phyloP scores from a whole-genome alignment of 371 early-diverging fungal species.

The Dipsacomyces acuminosporus region DNA sequence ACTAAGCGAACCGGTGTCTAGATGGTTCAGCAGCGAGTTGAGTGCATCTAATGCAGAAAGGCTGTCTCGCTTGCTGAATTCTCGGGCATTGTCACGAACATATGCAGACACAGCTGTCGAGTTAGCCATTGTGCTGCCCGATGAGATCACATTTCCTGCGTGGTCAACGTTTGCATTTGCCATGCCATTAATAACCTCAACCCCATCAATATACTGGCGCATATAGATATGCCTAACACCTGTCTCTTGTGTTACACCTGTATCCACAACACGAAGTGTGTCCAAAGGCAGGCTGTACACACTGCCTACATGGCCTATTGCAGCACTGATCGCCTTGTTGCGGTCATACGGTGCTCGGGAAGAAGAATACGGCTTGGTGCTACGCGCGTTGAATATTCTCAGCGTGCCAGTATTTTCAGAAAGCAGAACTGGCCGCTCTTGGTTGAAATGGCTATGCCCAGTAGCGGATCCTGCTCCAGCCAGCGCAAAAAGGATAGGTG shows the following conservation, averaged over 20 bases:
- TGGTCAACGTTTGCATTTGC: constrained; percentile 69
- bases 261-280: neutral
- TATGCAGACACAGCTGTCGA: neutral
- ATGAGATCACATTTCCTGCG: constrained; percentile 53
- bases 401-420: no score
- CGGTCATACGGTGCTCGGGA: no score
- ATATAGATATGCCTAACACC: constrained; percentile 72
- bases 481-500: no score
- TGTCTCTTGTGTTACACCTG: constrained; percentile 36
- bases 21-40: neutral
- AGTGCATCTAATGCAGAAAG: neutral
- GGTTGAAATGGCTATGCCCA: no score
- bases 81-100: neutral
- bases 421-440: no score
- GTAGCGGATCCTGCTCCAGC: no score
- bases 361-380: no score
- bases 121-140: neutral
- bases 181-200: constrained; percentile 69
- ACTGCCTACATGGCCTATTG: no score
- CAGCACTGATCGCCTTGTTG: no score
- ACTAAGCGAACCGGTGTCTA: neutral
- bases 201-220: constrained; percentile 60
- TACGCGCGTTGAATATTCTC: no score
- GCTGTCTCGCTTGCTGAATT: no score
- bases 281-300: neutral